These are phyloP conservation scores for Hyaloscypha hepaticicola DNA, from an alignment of 495 filamentous ascomycete genomes.

Conservation along the genomic window DNA sequence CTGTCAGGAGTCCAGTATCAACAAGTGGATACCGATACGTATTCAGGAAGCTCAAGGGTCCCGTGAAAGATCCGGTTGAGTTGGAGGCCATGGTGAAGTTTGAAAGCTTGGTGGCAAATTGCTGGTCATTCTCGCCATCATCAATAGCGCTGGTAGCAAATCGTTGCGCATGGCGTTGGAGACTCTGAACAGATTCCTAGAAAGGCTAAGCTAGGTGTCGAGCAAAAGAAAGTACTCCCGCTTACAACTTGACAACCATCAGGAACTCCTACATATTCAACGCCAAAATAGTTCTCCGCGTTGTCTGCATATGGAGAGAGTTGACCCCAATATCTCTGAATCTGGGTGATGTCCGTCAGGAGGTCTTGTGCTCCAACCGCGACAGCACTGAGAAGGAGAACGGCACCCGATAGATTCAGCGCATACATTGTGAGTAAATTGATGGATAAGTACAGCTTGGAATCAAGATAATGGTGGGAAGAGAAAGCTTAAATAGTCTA, in stretches of 20 bases:
- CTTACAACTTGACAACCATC: conserved; percentile 44
- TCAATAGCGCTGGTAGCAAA: conserved; percentile 42
- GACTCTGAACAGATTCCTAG: conserved; percentile 49
- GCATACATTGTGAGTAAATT: too few relatives aligned
- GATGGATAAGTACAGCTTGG: too few relatives aligned
- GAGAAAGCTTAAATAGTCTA: too few relatives aligned
- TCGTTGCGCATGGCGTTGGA: conserved; percentile 54
- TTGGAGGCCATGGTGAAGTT: conserved; percentile 43
- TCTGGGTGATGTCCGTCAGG: conserved; percentile 30
- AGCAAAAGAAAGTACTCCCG: neutral
- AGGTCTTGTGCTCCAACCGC: neutral
- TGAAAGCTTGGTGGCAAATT: conserved; percentile 45
- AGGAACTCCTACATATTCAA: conserved; percentile 48
- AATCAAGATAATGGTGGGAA: too few relatives aligned
- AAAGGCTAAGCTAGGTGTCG: neutral
- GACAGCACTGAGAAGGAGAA: neutral
- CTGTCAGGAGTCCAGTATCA: conserved; percentile 41
- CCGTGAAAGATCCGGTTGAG: conserved; percentile 38
- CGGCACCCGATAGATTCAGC: neutral
- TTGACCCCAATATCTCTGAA: conserved; percentile 43
- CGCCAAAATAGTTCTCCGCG: conserved; percentile 39
- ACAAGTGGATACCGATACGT: conserved; percentile 49
- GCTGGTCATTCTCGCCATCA: conserved; percentile 46
- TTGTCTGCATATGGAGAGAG: conserved; percentile 48
- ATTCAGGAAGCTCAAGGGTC: conserved; percentile 50